Conservation (phyloP, 495 filamentous ascomycete genomes). For the Penicillium crystallinum region DNA sequence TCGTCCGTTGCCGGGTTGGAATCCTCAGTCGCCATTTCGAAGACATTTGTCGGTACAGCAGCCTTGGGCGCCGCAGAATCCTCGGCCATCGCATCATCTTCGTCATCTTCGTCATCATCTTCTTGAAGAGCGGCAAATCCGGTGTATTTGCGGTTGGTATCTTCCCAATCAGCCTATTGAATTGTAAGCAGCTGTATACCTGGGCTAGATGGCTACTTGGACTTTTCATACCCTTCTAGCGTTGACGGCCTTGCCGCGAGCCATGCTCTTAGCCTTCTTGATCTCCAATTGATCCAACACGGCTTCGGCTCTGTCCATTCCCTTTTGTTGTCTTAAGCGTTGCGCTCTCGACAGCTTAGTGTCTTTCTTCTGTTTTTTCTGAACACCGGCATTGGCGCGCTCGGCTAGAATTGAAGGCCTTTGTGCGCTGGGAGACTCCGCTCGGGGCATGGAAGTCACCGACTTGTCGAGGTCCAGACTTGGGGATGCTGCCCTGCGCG, state of each 20-base stretch:
- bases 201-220: background rate
- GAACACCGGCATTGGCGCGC: constrained; percentile 55
- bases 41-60: constrained; percentile 11
- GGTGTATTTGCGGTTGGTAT: constrained; percentile 33
- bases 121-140: constrained; percentile 29
- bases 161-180: constrained; percentile 39
- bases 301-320: constrained; percentile 66
- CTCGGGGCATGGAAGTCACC: constrained; percentile 54
- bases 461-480: constrained; percentile 73
- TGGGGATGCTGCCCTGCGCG: constrained; percentile 65
- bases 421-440: constrained; percentile 43
- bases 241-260: constrained; percentile 53
- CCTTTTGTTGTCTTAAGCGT: constrained; percentile 62
- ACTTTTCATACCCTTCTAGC: constrained; percentile 32
- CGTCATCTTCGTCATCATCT: constrained; percentile 18
- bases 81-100: constrained; percentile 31
- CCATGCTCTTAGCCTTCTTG: constrained; percentile 65
- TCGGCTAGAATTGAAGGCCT: constrained; percentile 57
- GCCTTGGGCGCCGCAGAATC: constrained; percentile 17
- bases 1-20: constrained; percentile 17
- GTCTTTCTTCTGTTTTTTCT: constrained; percentile 60
- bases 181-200: constrained; percentile 18
- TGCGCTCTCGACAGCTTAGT: constrained; percentile 59
- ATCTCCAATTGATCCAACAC: constrained; percentile 63
- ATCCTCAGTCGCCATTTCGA: constrained; percentile 7